Evolutionary conservation across 2,329 filamentous ascomycete genomes (phyloP).

Genomic region (Thermoascus crustaceus): DNA sequence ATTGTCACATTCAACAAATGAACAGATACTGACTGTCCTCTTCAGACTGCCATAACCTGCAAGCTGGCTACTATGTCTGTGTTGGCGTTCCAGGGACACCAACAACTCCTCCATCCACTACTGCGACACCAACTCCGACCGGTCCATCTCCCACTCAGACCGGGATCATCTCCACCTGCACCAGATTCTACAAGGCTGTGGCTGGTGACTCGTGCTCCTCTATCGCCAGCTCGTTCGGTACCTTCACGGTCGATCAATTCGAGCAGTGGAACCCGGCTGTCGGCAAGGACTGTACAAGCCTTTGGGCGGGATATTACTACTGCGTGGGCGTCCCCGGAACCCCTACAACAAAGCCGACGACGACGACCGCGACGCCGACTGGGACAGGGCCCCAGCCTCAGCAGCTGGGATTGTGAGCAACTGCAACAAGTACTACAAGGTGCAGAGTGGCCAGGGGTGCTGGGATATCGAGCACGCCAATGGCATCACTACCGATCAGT

Average conservation of each 20-base stretch:
- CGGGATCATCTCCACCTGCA: slow-evolving; percentile 9
- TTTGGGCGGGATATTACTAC: slow-evolving; percentile 16
- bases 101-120: neutral
- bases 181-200: slow-evolving; percentile 11
- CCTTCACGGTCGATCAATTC: slow-evolving; percentile 13
- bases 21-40: too few species aligned
- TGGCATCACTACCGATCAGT: too few species aligned
- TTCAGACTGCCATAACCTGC: slow-evolving; percentile 5
- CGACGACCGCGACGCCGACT: too few species aligned
- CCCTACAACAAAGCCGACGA: too few species aligned
- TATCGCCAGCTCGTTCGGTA: slow-evolving; percentile 14
- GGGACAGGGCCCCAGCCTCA: too few species aligned
- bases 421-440: too few species aligned
- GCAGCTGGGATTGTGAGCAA: too few species aligned
- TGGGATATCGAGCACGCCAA: too few species aligned
- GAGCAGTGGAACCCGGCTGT: slow-evolving; percentile 16
- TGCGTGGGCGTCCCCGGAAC: slow-evolving; percentile 36
- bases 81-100: slow-evolving; percentile 2
- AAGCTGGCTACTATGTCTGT: slow-evolving; percentile 7
- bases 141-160: slow-evolving; percentile 11
- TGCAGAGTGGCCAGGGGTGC: too few species aligned
- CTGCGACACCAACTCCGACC: slow-evolving; percentile 5
- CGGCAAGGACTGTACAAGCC: slow-evolving; percentile 10
- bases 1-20: too few species aligned
- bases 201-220: slow-evolving; percentile 10